Base-by-base conservation (phyloP, 2,329 filamentous ascomycete genomes). In the Ascochyta koolunga region DNA sequence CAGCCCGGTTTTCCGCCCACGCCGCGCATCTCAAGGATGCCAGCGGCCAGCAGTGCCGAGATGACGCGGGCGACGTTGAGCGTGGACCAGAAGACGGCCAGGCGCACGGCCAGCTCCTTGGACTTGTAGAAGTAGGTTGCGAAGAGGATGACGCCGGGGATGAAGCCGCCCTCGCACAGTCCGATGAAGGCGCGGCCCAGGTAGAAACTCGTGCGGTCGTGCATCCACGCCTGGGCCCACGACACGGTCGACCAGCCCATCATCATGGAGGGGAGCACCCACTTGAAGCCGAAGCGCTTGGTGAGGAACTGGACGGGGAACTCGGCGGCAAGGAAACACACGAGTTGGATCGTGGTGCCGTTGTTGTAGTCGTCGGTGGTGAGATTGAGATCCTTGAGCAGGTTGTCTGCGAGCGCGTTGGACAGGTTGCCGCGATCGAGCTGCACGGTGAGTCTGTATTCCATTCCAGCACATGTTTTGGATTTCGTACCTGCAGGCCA, bases 81-180 rank as follows among this genome's bases (percentile, higher is more conserved):
- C 0, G 87, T 81, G 0, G 84, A 85, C 89, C 89, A 91, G 76
- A 91, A 91, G 56, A 80, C 83, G 59, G 84, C 83, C 19, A 91
- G 77, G 1, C 89, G 82, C 3, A 84, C 80, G 0, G 88, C 86
- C 0, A 92, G 78, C 70, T 92, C 89, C 40, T 81, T 81, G 2
- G 83, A 83, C 47, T 84, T 91, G 77, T 91, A 92, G 72, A 88
- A 92, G 72, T 91, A 91, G 1, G 85, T 87, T 4, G 90, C 78
- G 73, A 87, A 91, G 0, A 89, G 75, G 15, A 89, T 81, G 16
- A 84, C 83, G 50, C 85, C 84, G 0, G 84, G 83, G 42, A 87
- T 86, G 60, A 87, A 87, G 2, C 77, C 77, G 31, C 72, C 77
- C 59, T 77, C 77, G 33, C 77, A 73, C 21, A 77, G 60, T 4